Conservation (phyloP, 495 filamentous ascomycete species). For the Xylaria castorea region DNA sequence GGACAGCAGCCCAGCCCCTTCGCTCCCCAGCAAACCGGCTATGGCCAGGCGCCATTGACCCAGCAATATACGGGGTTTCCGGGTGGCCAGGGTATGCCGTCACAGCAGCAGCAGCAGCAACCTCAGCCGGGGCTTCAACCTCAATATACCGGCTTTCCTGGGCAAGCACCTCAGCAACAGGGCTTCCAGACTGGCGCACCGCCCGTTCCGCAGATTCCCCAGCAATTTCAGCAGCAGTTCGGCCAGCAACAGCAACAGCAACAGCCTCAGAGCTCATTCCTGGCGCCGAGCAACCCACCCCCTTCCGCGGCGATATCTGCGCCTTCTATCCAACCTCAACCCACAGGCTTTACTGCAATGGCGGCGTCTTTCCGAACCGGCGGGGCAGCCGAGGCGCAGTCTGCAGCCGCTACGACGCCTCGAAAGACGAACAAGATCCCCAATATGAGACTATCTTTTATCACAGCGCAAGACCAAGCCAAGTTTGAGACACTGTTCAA, state of each 20-base stretch:
- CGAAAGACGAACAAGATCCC: constrained; percentile 74
- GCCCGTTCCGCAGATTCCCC: constrained; percentile 63
- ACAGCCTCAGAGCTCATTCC: constrained; percentile 51
- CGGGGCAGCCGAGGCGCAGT: constrained; percentile 57
- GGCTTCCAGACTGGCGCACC: constrained; percentile 56
- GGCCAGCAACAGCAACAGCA: constrained; percentile 49
- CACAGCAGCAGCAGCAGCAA: constrained; percentile 56
- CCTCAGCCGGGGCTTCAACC: constrained; percentile 59
- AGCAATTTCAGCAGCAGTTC: constrained; percentile 57
- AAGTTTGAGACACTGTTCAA: constrained; percentile 99
- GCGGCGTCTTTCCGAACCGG: constrained; percentile 81
- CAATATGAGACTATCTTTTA: constrained; percentile 94
- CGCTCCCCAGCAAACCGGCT: constrained; percentile 65
- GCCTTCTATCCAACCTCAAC: constrained; percentile 66
- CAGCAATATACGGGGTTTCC: constrained; percentile 67
- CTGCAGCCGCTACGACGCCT: constrained; percentile 52
- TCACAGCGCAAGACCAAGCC: constrained; percentile 92
- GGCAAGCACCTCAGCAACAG: constrained; percentile 53
- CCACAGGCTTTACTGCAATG: constrained; percentile 79
- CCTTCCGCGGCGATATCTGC: constrained; percentile 44
- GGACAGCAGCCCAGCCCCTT: constrained; percentile 66
- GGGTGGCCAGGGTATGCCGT: constrained; percentile 55
- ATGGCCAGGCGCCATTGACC: constrained; percentile 64
- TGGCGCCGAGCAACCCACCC: constrained; percentile 42
- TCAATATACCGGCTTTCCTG: constrained; percentile 63